Evolutionary conservation across 2,329 filamentous ascomycete species (phyloP), one percentile per base, ranked within the genome.

Genomic region (Botrytis fabae): DNA sequence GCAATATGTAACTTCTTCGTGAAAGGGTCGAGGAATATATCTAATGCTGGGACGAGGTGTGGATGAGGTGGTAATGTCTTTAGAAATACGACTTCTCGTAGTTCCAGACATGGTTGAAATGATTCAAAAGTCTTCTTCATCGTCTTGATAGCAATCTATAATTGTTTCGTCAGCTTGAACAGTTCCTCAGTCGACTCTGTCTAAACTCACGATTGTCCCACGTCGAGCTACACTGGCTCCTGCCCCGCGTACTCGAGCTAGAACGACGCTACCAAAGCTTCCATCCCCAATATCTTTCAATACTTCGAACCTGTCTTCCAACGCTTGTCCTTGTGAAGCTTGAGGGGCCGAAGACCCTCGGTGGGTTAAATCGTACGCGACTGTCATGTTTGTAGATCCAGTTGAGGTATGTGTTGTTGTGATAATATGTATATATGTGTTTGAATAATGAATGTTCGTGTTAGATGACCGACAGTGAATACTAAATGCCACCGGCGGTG

Each of bases 71-170:
- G 96, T 25, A 99, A 86, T 18, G 94, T 95, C 80, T 94, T 91
- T 64, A 99, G 86, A 83, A 99, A 99, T 81, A 99, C 96, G 77
- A 99, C 96, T 83, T 99, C 96, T 75, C 96, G 92, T 71, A 99
- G 89, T 83, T 99, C 96, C 76, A 98, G 85, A 82, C 96, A 99
- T 70, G 94, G 92, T 25, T 89, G 85, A 81, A 98, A 94, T 2
- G 93, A 97, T 79, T 98, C 95, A 79, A 98, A 99, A 0, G 92
- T 95, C 89, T 99, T 99, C 88, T 99, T 99, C 96, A 99, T 99
- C 9, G 96, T 98, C 85, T 99, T 99, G 85, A 99, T 98, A 61
- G 96, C 96, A 79, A 99, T 93, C 96, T 98, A 78, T 72, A 60
- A 73, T 57, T 6, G 2, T 51, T 42, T 57, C 35, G 71, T 80